Conservation (phyloP, 441 rosid species). For the Capsella rubella region DNA sequence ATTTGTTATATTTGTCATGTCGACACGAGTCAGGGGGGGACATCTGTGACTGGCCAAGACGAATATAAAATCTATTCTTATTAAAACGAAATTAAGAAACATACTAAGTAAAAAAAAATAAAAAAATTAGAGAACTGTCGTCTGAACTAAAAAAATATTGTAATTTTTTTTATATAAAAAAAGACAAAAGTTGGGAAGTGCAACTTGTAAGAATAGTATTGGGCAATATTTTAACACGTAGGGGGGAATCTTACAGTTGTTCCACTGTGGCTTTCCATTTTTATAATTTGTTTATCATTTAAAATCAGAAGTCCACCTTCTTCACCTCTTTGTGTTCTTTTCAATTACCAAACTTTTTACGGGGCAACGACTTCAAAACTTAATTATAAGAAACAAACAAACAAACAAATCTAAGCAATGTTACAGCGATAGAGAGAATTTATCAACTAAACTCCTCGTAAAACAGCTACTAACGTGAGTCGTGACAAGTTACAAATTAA, state of each 20-base stretch:
- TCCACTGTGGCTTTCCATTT: slow-evolving; percentile 47
- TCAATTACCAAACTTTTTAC: slow-evolving; percentile 39
- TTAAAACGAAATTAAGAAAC: slow-evolving; percentile 21
- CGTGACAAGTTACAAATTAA: background rate
- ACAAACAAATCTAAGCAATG: background rate
- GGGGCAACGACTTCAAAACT: slow-evolving; percentile 13
- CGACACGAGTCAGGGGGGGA: slow-evolving; percentile 36
- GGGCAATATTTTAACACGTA: slow-evolving; percentile 44
- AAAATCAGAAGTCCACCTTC: slow-evolving; percentile 39
- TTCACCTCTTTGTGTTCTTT: slow-evolving; percentile 16
- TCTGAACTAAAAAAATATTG: slow-evolving; percentile 13
- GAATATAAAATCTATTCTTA: slow-evolving; percentile 32
- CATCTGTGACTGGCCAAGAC: slow-evolving; percentile 20
- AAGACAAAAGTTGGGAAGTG: slow-evolving; percentile 29
- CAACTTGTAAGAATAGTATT: slow-evolving; percentile 41
- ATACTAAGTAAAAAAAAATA: background rate
- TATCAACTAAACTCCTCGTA: background rate
- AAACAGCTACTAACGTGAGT: background rate
- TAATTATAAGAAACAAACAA: background rate
- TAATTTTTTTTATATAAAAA: background rate
- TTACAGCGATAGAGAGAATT: background rate
- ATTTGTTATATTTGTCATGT: background rate
- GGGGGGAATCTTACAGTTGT: slow-evolving; percentile 51
- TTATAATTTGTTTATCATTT: slow-evolving; percentile 25
- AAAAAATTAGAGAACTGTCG: slow-evolving; percentile 16